Base-by-base conservation (phyloP, 202 grass and related monocot species). In the Schoenoplectus triqueter region DNA sequence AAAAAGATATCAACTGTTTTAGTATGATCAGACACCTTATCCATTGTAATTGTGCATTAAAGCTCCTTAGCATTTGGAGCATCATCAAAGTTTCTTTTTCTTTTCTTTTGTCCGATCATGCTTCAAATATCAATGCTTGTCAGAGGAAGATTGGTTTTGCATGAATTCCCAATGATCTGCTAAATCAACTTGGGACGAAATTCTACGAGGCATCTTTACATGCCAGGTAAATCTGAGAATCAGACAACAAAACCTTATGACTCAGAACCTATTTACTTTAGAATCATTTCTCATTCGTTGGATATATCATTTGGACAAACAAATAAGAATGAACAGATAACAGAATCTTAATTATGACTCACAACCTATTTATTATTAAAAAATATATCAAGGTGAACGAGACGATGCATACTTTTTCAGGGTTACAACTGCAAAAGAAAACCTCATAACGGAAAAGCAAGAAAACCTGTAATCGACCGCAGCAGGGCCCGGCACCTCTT, bases 401-500 rank as follows among this genome's bases (percentile, higher is more conserved):
- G 51, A 54, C 60, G 20, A 10, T 10, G 19, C 42, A 2, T 44
- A 69, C 11, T 5, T 9, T 68, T 41, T 14, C 65, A 41, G 31
- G 66, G 11, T 2, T 3, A 69, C 66, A 69, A 69, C 31, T 13
- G 11, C 39, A 45, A 69, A 69, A 44, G 2, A 6, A 11, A 14
- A 44, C 54, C 20, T 22, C 59, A 65, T 14, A 31, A 45, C 46
- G 5, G 0, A 46, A 70, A 17, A 46, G 14, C 39, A 51, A 50
- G 69, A 10, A 51, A 50, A 73, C 70, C 70, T 11, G 47, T 73
- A 50, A 73, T 73, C 46, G 15, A 73, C 44, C 10, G 70, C 74
- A 86, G 31, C 19, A 0, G 46, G 67, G 18, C 65, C 46, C 9
- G 71, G 51, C 22, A 47, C 11, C 14, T 86, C 76, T 11, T 89